phyloP scores from a whole-genome alignment of 2,329 filamentous ascomycete species.

The Ascochyta viciae-villosae region DNA sequence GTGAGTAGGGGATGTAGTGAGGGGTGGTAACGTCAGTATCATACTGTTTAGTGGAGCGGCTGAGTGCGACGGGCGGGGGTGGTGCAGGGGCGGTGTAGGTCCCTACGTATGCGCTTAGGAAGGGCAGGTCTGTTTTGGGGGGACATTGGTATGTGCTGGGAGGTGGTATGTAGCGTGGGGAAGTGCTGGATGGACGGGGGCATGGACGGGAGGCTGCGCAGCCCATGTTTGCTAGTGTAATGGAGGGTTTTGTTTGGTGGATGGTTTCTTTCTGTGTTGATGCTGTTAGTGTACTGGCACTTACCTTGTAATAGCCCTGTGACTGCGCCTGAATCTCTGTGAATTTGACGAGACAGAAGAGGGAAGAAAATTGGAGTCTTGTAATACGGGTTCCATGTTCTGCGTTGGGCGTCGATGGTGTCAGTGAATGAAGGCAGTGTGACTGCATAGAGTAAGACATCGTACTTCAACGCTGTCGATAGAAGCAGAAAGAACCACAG shows the following conservation, averaged over 20 bases:
- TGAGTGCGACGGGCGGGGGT: neutral
- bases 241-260: neutral
- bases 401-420: neutral
- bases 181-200: neutral
- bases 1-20: neutral
- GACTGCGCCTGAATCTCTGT: neutral
- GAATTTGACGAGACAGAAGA: neutral
- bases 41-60: neutral
- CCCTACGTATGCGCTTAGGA: neutral
- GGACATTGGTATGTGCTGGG: no score
- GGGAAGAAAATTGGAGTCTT: neutral
- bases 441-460: slow-evolving; percentile 10
- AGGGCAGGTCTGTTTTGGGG: neutral
- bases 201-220: slow-evolving; percentile 7
- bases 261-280: neutral
- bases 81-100: neutral
- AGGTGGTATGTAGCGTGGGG: neutral
- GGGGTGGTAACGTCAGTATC: neutral
- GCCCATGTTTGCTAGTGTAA: slow-evolving; percentile 4
- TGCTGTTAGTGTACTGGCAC: neutral
- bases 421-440: neutral
- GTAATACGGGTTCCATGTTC: neutral
- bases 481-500: neutral
- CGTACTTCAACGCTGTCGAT: neutral
- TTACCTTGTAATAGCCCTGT: neutral